These are phyloP conservation scores for Mangifera indica DNA, from an alignment of 345 rosid species.

Conservation along the genomic window DNA sequence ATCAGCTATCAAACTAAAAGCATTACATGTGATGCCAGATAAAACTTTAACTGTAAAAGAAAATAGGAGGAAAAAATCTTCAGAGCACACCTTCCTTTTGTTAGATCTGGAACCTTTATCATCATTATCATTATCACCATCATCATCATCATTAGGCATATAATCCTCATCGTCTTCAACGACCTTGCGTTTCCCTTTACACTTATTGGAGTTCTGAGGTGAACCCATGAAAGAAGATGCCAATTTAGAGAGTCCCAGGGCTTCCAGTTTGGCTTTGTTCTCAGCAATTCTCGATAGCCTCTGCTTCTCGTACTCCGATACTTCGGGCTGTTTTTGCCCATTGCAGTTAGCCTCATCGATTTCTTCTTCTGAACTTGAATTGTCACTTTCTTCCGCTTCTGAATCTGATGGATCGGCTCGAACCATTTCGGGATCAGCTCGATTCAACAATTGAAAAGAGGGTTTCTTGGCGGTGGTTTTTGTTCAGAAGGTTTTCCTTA, in stretches of 20 bases:
- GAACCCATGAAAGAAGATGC: conserved; percentile 51
- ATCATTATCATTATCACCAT: conserved; percentile 17
- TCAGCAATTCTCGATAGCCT: conserved; percentile 71
- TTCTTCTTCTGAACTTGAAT: conserved; percentile 34
- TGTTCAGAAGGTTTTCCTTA: background rate
- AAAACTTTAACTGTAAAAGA: background rate
- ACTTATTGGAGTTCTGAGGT: conserved; percentile 22
- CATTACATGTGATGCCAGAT: too few relatives aligned
- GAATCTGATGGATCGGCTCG: conserved; percentile 21
- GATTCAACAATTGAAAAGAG: background rate
- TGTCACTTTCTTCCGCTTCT: conserved; percentile 30
- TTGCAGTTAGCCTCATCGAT: conserved; percentile 15
- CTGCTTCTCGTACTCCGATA: conserved; percentile 65
- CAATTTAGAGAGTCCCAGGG: conserved; percentile 61
- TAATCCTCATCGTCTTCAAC: conserved; percentile 69
- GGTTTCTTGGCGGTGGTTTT: conserved; percentile 6
- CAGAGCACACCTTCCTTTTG: conserved; percentile 31
- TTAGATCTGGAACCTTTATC: conserved; percentile 31
- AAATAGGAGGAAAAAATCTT: background rate
- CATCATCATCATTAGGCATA: conserved; percentile 37
- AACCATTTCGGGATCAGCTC: conserved; percentile 22
- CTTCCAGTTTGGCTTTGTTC: conserved; percentile 79
- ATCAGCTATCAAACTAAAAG: too few relatives aligned
- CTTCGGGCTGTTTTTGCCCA: conserved; percentile 22
- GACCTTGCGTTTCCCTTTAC: conserved; percentile 48